Percentiles rank a stretch among this genome's conserved stretches.
These are phyloP conservation scores for Seiridium cupressi DNA, from an alignment of 2,329 filamentous ascomycete species.

Conservation along the genomic window DNA sequence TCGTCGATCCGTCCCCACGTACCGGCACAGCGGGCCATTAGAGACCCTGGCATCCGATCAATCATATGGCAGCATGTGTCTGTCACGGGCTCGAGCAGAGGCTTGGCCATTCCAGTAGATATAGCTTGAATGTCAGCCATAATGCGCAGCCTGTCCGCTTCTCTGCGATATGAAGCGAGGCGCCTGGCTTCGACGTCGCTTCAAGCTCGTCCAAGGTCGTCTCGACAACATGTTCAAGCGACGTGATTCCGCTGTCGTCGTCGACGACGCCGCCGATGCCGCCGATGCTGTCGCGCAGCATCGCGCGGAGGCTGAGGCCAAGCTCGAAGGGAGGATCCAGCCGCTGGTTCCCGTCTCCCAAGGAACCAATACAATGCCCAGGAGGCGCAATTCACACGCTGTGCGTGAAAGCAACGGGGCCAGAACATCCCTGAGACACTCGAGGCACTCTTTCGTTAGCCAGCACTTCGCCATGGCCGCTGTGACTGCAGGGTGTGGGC, in stretches of 20 bases:
- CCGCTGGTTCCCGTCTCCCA: not conserved
- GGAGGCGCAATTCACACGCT: not conserved
- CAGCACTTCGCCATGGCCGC: slow-evolving; percentile 2
- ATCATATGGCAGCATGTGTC: not conserved
- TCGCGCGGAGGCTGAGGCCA: not conserved
- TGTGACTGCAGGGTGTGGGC: not conserved
- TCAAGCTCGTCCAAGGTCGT: not conserved
- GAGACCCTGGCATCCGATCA: not conserved
- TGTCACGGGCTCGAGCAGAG: not conserved
- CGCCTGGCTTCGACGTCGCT: slow-evolving; percentile 1
- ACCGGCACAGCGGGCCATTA: not conserved
- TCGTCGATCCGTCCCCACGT: not conserved
- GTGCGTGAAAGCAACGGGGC: not conserved
- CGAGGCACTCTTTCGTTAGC: not conserved
- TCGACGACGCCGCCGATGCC: not conserved
- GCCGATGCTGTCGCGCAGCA: not conserved
- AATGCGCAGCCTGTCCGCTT: not conserved
- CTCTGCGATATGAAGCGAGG: not conserved
- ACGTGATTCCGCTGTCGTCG: not conserved
- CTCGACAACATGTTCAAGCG: not conserved
- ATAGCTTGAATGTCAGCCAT: not conserved
- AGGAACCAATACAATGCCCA: not conserved
- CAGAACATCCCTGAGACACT: not conserved
- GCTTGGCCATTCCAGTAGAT: not conserved
- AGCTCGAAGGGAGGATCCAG: not conserved